phyloP scores from a whole-genome alignment of 768 basidiomycete species.

The Chalciporus chontae region DNA sequence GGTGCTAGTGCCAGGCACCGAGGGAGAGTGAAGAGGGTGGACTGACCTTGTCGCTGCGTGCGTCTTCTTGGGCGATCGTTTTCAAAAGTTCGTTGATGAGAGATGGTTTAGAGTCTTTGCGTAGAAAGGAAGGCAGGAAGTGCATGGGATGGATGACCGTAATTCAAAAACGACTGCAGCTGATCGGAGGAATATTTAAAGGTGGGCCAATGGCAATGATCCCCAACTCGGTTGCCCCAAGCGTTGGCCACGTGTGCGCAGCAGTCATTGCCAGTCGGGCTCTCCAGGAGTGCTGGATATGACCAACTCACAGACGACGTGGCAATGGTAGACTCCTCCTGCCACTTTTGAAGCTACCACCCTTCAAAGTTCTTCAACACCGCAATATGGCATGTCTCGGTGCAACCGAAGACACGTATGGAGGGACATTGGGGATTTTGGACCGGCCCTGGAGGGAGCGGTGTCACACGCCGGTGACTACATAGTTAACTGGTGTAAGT shows the following conservation, averaged over 20 bases:
- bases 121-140: slow-evolving; percentile 25
- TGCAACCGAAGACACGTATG: no score
- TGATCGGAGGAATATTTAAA: not conserved
- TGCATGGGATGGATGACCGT: slow-evolving; percentile 16
- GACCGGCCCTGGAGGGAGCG: no score
- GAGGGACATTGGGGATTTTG: no score
- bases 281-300: not conserved
- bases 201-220: slow-evolving; percentile 11
- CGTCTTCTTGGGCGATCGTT: slow-evolving; percentile 19
- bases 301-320: not conserved
- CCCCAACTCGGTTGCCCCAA: no score
- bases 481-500: no score
- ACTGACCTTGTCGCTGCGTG: slow-evolving; percentile 23
- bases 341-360: not conserved
- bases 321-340: not conserved
- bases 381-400: no score
- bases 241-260: not conserved
- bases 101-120: slow-evolving; percentile 24
- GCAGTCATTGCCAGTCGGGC: not conserved
- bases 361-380: not conserved
- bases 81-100: slow-evolving; percentile 24
- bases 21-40: not conserved
- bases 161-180: no score
- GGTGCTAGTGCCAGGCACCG: not conserved
- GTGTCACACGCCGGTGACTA: no score